Evolutionary conservation across 345 rosid genomes (phyloP), one percentile per base, ranked within the genome.

Genomic region (Gossypium turneri): DNA sequence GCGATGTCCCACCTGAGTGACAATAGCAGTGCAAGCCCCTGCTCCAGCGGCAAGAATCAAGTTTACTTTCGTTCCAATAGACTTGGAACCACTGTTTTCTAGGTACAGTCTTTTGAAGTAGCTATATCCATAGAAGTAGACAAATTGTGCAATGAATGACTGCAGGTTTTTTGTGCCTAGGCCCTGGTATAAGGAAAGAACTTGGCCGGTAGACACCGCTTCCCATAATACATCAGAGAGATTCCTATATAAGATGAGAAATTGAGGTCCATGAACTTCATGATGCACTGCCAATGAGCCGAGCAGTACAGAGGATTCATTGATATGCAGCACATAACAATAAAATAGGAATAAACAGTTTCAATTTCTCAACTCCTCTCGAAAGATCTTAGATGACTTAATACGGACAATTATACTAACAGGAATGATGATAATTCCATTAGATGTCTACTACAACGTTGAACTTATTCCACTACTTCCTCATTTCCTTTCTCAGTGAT

Each of bases 151-250:
- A 69, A 93, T 75, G 56, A 93, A 92, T 1, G 99, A 93, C 82
- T 96, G 98, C 60, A 96, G 80, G 79, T 89, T 93, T 86, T 96
- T 96, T 5, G 99, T 96, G 79, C 92, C 94, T 20, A 96, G 67
- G 73, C 99, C 99, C 79, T 96, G 99, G 84, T 96, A 96, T 64
- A 96, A 72, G 1, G 99, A 96, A 73, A 84, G 78, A 78, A 88
- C 75, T 43, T 84, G 90, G 20, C 92, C 82, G n/a, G 73, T 74
- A 34, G 97, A 89, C 65, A 93, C 69, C 16, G 99, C 99, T 88
- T 96, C 99, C 87, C 85, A 87, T n/a, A 96, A 81, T 5, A 96
- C 99, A 88, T 96, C 99, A 12, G 97, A 81, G 29, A 93, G 88
- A 70, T 90, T 72, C 83, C 98, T 96, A 58, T 69, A 85, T 3